phyloP scores from a whole-genome alignment of 2,329 filamentous ascomycete species.

The Dactylellina sp. region DNA sequence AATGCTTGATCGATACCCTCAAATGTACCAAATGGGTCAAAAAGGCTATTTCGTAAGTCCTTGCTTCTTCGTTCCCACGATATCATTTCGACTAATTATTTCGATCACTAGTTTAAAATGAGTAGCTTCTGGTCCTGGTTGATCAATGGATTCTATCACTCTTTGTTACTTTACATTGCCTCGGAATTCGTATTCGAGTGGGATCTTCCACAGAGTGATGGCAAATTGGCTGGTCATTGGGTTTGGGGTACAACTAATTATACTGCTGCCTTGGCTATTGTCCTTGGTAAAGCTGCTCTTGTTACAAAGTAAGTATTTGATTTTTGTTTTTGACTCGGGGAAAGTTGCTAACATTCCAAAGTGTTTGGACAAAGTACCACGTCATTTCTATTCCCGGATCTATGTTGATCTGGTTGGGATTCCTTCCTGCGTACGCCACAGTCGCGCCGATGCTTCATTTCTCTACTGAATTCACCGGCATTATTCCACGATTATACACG shows the following conservation, averaged over 20 bases:
- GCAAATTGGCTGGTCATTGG: constrained; percentile 90
- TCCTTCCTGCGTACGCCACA: constrained; percentile 86
- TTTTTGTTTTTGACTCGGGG: background rate
- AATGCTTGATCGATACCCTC: constrained; percentile 92
- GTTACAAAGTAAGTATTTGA: constrained; percentile 74
- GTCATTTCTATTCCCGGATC: constrained; percentile 94
- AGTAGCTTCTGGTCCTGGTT: constrained; percentile 95
- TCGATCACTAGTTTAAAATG: constrained; percentile 74
- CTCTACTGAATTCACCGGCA: constrained; percentile 84
- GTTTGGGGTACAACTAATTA: constrained; percentile 97
- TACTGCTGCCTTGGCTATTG: constrained; percentile 90
- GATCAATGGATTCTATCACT: constrained; percentile 77
- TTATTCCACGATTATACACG: constrained; percentile 82
- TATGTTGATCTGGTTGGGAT: constrained; percentile 89
- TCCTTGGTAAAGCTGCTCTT: constrained; percentile 91
- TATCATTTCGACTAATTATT: constrained; percentile 7
- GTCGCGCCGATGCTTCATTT: constrained; percentile 85
- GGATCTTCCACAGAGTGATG: constrained; percentile 82
- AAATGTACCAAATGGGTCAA: constrained; percentile 92
- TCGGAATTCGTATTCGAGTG: constrained; percentile 82
- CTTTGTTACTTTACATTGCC: constrained; percentile 94
- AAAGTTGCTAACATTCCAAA: constrained; percentile 23
- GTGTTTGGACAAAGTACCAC: constrained; percentile 98
- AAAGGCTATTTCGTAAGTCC: constrained; percentile 78
- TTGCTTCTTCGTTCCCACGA: background rate